A percentile compares a stretch with the other conserved stretches of the same genome.
Evolutionary conservation across 1,139 yeast genomes (phyloP).

Genomic region (Pichia sp.): DNA sequence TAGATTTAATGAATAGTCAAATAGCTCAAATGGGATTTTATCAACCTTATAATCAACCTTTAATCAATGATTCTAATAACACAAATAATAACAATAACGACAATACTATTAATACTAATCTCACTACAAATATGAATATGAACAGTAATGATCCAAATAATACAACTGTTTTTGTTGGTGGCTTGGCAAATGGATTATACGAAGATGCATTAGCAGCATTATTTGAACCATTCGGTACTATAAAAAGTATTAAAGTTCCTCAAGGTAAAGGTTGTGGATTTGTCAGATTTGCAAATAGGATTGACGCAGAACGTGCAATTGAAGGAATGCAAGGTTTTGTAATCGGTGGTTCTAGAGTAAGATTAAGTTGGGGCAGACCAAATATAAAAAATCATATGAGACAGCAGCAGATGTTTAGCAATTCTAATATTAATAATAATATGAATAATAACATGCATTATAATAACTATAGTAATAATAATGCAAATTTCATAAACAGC

Average conservation of each 20-base stretch:
- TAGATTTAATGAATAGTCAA: not conserved
- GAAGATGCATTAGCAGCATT: conserved; percentile 70
- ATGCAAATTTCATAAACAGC: too few species aligned
- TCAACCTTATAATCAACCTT: conserved; percentile 16
- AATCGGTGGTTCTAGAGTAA: conserved; percentile 76
- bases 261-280: conserved; percentile 93
- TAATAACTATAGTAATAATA: too few species aligned
- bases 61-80: conserved; percentile 36
- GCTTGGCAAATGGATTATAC: conserved; percentile 65
- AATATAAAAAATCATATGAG: conserved; percentile 23
- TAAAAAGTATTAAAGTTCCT: conserved; percentile 81
- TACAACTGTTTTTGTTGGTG: conserved; percentile 94
- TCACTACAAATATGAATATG: conserved; percentile 47
- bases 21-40: conserved; percentile 23
- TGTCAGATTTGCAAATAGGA: conserved; percentile 71
- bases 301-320: conserved; percentile 85
- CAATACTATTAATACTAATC: too few species aligned
- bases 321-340: conserved; percentile 90
- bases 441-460: not conserved
- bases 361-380: conserved; percentile 83
- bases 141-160: conserved; percentile 67
- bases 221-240: conserved; percentile 80
- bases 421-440: not conserved
- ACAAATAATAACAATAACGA: conserved; percentile 35
- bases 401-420: conserved; percentile 11